Evolutionary conservation across 345 rosid genomes (phyloP).

Genomic region (Lepidium aucheri): DNA sequence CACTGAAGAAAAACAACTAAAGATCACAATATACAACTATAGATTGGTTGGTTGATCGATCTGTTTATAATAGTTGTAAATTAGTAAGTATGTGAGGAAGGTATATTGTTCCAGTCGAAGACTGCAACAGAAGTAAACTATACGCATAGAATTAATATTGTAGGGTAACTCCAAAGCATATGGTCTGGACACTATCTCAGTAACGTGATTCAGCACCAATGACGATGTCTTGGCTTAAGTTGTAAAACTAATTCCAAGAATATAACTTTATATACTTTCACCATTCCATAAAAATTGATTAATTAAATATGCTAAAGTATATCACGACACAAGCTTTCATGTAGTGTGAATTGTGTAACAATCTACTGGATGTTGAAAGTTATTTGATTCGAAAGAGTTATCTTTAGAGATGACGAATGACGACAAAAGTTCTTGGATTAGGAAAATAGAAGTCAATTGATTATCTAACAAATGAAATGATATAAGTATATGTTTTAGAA

Average conservation of each 20-base stretch:
- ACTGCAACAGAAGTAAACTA: background rate
- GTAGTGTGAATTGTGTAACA: background rate
- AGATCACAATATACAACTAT: no score
- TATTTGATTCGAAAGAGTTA: background rate
- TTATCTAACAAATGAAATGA: no score
- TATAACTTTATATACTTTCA: constrained; percentile 8
- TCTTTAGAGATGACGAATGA: background rate
- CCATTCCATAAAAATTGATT: background rate
- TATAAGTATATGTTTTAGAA: no score
- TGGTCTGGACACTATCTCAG: background rate
- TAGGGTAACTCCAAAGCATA: background rate
- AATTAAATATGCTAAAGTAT: background rate
- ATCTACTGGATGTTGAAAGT: background rate
- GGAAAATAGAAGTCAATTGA: background rate
- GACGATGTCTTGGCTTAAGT: constrained; percentile 19
- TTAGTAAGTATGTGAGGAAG: no score
- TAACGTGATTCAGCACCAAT: constrained; percentile 10
- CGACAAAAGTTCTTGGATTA: background rate
- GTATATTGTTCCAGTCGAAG: background rate
- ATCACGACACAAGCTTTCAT: background rate
- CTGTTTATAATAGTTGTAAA: no score
- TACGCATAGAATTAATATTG: background rate
- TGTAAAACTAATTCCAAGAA: constrained; percentile 7
- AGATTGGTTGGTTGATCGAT: no score
- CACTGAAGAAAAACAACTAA: no score